A percentile compares a stretch with the other conserved stretches of the same genome.
Evolutionary conservation across 2,329 filamentous ascomycete species (phyloP).

Genomic region (Xylaria sp.): DNA sequence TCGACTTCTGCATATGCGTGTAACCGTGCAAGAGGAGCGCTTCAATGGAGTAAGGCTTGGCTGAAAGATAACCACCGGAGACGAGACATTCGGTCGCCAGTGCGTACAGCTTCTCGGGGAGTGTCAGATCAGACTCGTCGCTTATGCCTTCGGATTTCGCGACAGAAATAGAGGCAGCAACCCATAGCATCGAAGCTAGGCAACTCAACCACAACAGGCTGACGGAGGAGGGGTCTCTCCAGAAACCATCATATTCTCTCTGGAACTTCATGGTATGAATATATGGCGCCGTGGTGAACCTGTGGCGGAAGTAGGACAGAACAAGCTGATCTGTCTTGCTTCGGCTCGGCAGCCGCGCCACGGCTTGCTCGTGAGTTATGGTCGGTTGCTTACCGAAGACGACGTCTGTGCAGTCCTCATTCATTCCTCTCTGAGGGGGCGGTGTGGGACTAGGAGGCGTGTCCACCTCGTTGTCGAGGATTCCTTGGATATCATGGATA

Average conservation of each 20-base stretch:
- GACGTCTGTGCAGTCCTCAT: slow-evolving; percentile 33
- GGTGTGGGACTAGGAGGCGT: slow-evolving; percentile 31
- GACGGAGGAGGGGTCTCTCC: slow-evolving; percentile 43
- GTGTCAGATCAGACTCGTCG: slow-evolving; percentile 29
- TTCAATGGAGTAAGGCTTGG: slow-evolving; percentile 50
- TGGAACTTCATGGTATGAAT: slow-evolving; percentile 48
- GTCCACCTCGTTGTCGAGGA: slow-evolving; percentile 35
- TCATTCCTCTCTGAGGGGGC: slow-evolving; percentile 26
- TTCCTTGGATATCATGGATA: slow-evolving; percentile 41
- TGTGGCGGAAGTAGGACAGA: slow-evolving; percentile 39
- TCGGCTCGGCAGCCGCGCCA: slow-evolving; percentile 36
- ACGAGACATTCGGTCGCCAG: slow-evolving; percentile 51
- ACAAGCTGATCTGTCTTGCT: slow-evolving; percentile 38
- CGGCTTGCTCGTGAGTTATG: slow-evolving; percentile 39
- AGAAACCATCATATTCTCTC: slow-evolving; percentile 52
- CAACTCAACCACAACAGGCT: slow-evolving; percentile 55
- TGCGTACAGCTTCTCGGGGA: slow-evolving; percentile 38
- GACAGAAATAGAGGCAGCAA: slow-evolving; percentile 42
- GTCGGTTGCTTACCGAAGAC: slow-evolving; percentile 32
- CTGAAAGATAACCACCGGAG: slow-evolving; percentile 51
- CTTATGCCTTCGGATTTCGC: slow-evolving; percentile 33
- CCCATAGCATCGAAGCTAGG: slow-evolving; percentile 50
- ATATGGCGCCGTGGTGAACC: slow-evolving; percentile 39
- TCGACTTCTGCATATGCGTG: slow-evolving; percentile 45
- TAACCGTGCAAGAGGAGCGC: slow-evolving; percentile 51